Evolutionary conservation across 2,329 filamentous ascomycete genomes (phyloP).

Genomic region (Triangularia setosa): DNA sequence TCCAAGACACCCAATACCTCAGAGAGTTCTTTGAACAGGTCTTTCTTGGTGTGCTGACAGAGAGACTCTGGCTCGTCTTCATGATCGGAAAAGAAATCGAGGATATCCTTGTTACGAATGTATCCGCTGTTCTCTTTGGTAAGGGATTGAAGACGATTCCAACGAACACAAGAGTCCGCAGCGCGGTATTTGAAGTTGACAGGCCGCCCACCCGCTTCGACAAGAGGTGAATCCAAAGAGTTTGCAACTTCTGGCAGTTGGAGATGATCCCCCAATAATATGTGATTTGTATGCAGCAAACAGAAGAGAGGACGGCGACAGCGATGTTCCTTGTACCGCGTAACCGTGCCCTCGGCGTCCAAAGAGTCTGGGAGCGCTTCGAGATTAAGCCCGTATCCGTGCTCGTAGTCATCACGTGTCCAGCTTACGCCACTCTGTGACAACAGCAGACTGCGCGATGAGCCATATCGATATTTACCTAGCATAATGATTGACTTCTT

Average conservation of each 20-base stretch:
- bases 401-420: no score
- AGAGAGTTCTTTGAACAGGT: not conserved
- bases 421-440: not conserved
- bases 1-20: not conserved
- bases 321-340: not conserved
- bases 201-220: not conserved
- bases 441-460: not conserved
- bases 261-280: no score
- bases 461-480: no score
- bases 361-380: not conserved
- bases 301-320: no score
- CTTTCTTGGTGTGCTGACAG: not conserved
- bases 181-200: not conserved
- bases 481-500: not conserved
- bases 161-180: not conserved
- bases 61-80: not conserved
- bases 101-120: not conserved
- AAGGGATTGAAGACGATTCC: not conserved
- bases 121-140: not conserved
- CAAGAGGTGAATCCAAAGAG: no score
- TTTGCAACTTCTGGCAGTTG: not conserved
- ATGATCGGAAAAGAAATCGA: not conserved
- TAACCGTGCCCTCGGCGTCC: not conserved
- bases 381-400: not conserved
- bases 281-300: not conserved